phyloP scores from a whole-genome alignment of 2,329 filamentous ascomycete genomes.

The Leptographium wingfieldii region DNA sequence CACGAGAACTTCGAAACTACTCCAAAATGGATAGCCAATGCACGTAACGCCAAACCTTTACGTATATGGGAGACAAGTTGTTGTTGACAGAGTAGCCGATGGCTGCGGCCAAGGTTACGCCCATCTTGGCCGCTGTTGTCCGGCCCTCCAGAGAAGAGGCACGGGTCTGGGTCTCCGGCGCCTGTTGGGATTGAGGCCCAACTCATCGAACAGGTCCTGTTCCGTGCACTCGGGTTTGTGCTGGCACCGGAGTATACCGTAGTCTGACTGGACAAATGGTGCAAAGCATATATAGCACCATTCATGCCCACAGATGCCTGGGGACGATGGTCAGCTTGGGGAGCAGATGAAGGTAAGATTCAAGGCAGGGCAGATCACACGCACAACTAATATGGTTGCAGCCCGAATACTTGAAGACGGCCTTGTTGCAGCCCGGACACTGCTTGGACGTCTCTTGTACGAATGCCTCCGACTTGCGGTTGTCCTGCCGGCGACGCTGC shows the following conservation, averaged over 20 bases:
- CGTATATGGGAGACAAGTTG: too few relatives aligned
- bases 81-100: background rate
- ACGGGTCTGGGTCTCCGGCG: background rate
- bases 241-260: constrained; percentile 19
- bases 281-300: constrained; percentile 27
- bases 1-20: background rate
- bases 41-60: background rate
- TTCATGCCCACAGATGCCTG: constrained; percentile 24
- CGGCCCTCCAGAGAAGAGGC: background rate
- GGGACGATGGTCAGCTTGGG: background rate
- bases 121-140: background rate
- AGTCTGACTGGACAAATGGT: constrained; percentile 16
- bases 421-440: constrained; percentile 23
- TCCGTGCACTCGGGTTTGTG: constrained; percentile 20
- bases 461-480: constrained; percentile 21
- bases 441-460: constrained; percentile 21
- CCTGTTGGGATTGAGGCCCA: background rate
- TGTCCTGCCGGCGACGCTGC: constrained; percentile 15
- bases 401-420: constrained; percentile 22
- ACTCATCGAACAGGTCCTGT: constrained; percentile 13
- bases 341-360: background rate
- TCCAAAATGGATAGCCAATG: background rate
- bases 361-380: constrained; percentile 10
- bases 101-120: background rate
- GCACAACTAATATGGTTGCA: constrained; percentile 30